Percentiles rank a stretch among this genome's conserved stretches.
Evolutionary conservation across 495 filamentous ascomycete species (phyloP).

Genomic region (Annulohypoxylon stygium): DNA sequence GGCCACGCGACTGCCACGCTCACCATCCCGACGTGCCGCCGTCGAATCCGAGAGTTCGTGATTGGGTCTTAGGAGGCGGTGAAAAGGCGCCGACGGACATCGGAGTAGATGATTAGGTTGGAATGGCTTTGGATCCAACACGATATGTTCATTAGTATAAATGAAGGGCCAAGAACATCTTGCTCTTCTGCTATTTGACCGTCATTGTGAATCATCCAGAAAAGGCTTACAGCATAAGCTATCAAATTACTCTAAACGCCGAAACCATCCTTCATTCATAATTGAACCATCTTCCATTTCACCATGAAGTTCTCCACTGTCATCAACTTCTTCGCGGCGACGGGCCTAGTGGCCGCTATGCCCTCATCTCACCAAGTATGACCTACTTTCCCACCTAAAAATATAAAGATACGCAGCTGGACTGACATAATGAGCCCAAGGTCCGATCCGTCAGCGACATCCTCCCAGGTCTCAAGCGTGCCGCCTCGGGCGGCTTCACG

Average conservation of each 20-base stretch:
- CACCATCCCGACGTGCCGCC: background rate
- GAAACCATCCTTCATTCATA: background rate
- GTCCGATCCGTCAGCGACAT: conserved; percentile 31
- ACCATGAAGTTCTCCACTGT: conserved; percentile 35
- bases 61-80: background rate
- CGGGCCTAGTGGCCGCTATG: conserved; percentile 20
- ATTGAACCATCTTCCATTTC: background rate
- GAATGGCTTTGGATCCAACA: conserved; percentile 14
- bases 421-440: conserved; percentile 10
- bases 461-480: conserved; percentile 30
- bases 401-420: background rate
- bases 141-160: conserved; percentile 13
- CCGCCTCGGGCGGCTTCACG: conserved; percentile 32
- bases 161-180: background rate
- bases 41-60: background rate
- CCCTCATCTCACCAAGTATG: conserved; percentile 36
- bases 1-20: conserved; percentile 23
- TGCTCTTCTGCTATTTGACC: background rate
- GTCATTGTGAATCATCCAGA: background rate
- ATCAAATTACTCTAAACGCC: background rate
- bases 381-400: background rate
- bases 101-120: background rate
- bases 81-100: conserved; percentile 21
- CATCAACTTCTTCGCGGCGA: conserved; percentile 17
- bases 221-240: background rate